These are phyloP conservation scores for Iodosphaeria phyllophila DNA, from an alignment of 2,329 filamentous ascomycete species.

Conservation along the genomic window DNA sequence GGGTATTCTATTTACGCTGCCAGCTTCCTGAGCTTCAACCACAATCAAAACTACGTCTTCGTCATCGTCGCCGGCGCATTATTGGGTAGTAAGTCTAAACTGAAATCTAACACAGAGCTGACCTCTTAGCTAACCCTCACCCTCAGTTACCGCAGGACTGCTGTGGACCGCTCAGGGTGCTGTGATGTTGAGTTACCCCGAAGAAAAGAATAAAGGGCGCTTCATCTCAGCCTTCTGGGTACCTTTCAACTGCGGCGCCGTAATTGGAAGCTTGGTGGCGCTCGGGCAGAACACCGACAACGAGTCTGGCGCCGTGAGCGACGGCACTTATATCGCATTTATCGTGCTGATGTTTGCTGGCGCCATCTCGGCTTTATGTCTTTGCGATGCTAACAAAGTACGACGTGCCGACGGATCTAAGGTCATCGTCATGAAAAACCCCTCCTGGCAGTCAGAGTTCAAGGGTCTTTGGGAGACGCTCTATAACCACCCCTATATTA, in stretches of 20 bases:
- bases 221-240: constrained; percentile 90
- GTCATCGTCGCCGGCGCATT: constrained; percentile 60
- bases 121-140: too few relatives aligned
- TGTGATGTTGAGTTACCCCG: constrained; percentile 81
- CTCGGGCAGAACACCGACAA: constrained; percentile 53
- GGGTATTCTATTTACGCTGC: constrained; percentile 62
- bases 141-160: constrained; percentile 60
- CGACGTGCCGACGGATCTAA: constrained; percentile 49
- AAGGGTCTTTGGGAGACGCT: constrained; percentile 48
- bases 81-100: too few relatives aligned
- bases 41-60: constrained; percentile 49
- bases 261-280: constrained; percentile 67
- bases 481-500: constrained; percentile 42
- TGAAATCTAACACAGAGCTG: too few relatives aligned
- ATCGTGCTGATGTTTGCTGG: constrained; percentile 52
- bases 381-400: constrained; percentile 47
- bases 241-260: constrained; percentile 83
- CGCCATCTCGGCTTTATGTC: constrained; percentile 38
- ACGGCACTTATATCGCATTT: constrained; percentile 62
- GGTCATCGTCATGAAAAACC: constrained; percentile 60
- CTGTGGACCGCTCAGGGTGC: constrained; percentile 71
- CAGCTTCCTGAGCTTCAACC: constrained; percentile 51
- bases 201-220: constrained; percentile 63
- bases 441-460: constrained; percentile 55
- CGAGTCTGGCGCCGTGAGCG: constrained; percentile 27